Base-by-base conservation (phyloP, 495 filamentous ascomycete species). In the Apiosordaria backusii region DNA sequence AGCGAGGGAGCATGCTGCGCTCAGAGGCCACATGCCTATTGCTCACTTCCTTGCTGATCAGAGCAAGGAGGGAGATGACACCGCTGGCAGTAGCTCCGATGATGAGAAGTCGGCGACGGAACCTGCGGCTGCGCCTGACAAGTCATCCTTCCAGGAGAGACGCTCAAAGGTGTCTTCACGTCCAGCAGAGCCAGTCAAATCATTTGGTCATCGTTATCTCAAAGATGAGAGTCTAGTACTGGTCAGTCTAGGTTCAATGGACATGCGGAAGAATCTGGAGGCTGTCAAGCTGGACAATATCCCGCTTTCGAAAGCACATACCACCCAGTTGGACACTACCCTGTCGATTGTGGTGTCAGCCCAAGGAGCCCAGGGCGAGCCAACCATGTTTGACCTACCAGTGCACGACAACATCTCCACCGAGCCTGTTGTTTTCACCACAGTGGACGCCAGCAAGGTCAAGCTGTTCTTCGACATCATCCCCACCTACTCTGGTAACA, bases 121-220 rank as follows among this genome's bases (percentile, higher is more conserved):
- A 6, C 72, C 80, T 4, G 74, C 84, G 16, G 75, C 83, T 2
- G 22, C 18, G n/a, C 77, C 83, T 4, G 84, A 84, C 26, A 77
- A 86, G 7, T 79, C 81, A 1, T 85, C 83, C 0, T 75, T 85
- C 55, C 82, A 78, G 45, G 82, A 83, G 29, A 73, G 81, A 59
- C 78, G 78, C 13, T 82, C 83, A 1, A 77, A 78, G n/a, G 75
- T 72, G 9, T 60, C 61, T 10, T 69, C 72, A 4, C 80, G 85
- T 57, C 74, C 78, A 15, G 73, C 86, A 24, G 91, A 96, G 58
- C 89, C 92, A 55, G 85, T 97, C 66, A 98, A 98, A 76, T 90
- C 92, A 22, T 99, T 97, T 79, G 95, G 95, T 64, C 95, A 98
- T 80, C 85, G 94, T 59, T 99, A 97, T 79, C 88, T 99, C 62